Evolutionary conservation across 257 asterid species (phyloP).

Genomic region (Verbena officinalis): DNA sequence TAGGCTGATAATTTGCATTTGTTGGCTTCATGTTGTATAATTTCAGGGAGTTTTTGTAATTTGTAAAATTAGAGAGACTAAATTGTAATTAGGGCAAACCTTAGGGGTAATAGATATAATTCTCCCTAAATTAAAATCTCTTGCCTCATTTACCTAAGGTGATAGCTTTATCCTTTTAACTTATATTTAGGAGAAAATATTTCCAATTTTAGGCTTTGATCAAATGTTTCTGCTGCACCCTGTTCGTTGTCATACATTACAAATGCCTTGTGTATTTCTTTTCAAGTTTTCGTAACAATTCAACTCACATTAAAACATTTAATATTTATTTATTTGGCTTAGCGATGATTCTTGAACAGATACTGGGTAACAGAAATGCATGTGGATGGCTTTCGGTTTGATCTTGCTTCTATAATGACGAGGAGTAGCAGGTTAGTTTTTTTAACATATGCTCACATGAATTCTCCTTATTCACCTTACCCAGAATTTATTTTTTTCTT

Average conservation of each 20-base stretch:
- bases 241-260: neutral
- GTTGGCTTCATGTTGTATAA: no score
- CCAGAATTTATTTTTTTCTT: no score
- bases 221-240: constrained; percentile 7
- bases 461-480: constrained; percentile 15
- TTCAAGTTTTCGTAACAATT: constrained; percentile 20
- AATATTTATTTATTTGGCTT: constrained; percentile 43
- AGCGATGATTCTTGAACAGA: constrained; percentile 57
- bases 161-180: no score
- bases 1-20: no score
- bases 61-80: no score
- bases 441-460: constrained; percentile 15
- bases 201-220: constrained; percentile 13
- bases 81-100: no score
- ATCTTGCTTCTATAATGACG: constrained; percentile 95
- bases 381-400: constrained; percentile 96
- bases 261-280: constrained; percentile 7
- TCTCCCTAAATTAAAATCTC: no score
- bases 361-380: constrained; percentile 98
- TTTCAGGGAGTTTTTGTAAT: no score
- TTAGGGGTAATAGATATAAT: no score
- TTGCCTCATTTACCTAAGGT: no score
- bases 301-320: constrained; percentile 32
- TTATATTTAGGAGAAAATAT: no score
- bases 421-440: constrained; percentile 89